Percentiles rank a stretch among this genome's conserved stretches.
phyloP scores from a whole-genome alignment of 495 filamentous ascomycete species.

The Chaetomidium leptoderma region DNA sequence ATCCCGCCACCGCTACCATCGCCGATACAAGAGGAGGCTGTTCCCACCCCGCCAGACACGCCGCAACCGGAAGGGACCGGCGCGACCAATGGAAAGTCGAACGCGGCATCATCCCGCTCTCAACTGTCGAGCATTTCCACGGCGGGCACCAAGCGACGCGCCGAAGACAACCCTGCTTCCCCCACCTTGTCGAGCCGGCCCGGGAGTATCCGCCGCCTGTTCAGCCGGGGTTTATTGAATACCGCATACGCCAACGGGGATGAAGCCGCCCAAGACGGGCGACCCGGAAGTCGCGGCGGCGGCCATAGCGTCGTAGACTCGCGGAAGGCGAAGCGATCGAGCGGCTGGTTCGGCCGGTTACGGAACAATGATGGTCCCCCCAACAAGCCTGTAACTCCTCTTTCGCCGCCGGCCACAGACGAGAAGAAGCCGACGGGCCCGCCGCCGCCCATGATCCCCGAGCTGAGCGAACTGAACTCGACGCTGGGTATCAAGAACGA shows the following conservation, averaged over 20 bases:
- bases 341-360: conserved; percentile 48
- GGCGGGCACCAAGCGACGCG: conserved; percentile 37
- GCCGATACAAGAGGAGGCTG: conserved; percentile 43
- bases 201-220: conserved; percentile 45
- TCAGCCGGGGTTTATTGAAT: conserved; percentile 44
- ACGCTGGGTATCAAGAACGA: conserved; percentile 40
- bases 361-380: conserved; percentile 31
- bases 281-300: conserved; percentile 40
- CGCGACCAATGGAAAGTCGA: conserved; percentile 34
- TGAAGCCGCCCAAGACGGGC: conserved; percentile 21
- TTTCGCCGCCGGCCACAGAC: conserved; percentile 27
- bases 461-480: conserved; percentile 51
- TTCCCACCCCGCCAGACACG: conserved; percentile 35
- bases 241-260: conserved; percentile 42
- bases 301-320: conserved; percentile 34
- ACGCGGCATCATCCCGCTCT: conserved; percentile 32
- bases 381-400: conserved; percentile 26
- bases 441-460: conserved; percentile 58
- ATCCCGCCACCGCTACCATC: conserved; percentile 54
- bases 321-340: conserved; percentile 43
- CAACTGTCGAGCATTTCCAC: conserved; percentile 27
- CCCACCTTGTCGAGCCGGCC: conserved; percentile 41
- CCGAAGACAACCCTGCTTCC: conserved; percentile 43
- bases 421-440: conserved; percentile 41
- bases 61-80: conserved; percentile 13